Base-by-base conservation (phyloP, 2,329 filamentous ascomycete genomes). In the Penicillium sp. region DNA sequence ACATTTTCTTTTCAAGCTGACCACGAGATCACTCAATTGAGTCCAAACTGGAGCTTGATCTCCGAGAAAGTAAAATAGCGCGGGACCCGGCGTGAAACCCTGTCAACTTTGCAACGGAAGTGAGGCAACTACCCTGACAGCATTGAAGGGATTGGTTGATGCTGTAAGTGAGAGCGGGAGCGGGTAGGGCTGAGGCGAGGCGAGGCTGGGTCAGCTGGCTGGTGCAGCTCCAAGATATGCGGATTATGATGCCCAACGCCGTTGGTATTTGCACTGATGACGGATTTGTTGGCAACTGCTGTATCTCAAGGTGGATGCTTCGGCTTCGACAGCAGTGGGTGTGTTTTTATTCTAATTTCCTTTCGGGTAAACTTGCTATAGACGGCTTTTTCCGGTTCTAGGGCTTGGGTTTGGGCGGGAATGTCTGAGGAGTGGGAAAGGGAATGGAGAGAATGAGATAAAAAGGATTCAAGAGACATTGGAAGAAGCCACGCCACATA, bases 1-100 rank as follows among this genome's bases (percentile, higher is more conserved):
- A 77, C 75, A 77, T 77, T 57, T 65, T 37, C 25, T 27, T 42
- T 18, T 23, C n/a, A 14, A 4, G 11, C 12, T n/a, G 18, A 25
- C 37, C 15, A 45, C n/a, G 6, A 11, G 23, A 25, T 22, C 35
- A 15, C 14, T 33, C 18, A 18, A 40, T 22, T 40, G 37, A 22
- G n/a, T 37, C 33, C n/a, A 9, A 35, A 31, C 5, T 31, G 9
- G 12, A 20, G 37, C 37, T 40, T 31, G 20, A 44, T 7, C 46
- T 49, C 49, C 49, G 8, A 46, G 42, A 41, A 55, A 18, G 29
- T 49, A 52, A 52, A 43, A 44, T 44, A 54, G 47, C 25, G 45
- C 48, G 49, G 50, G 43, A 56, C 43, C 49, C 56, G 37, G 52
- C 47, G 48, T 51, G 58, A 27, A 33, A 53, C 33, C 58, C 51